A percentile compares a stretch with the other conserved stretches of the same genome.
phyloP scores from a whole-genome alignment of 2,329 filamentous ascomycete species.

The Aspergillus sp. region DNA sequence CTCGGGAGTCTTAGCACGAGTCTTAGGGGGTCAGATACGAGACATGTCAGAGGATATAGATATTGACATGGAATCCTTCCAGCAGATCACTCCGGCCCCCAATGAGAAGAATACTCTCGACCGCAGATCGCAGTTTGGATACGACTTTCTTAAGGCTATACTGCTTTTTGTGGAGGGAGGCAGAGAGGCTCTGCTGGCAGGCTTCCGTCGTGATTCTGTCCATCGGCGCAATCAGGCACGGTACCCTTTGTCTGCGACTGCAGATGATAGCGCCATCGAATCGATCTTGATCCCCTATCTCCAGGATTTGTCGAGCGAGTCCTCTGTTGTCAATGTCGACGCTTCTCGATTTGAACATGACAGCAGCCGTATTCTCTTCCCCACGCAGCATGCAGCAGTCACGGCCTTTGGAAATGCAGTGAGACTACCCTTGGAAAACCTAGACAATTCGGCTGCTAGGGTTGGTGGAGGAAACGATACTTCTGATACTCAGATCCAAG shows the following conservation, averaged over 20 bases:
- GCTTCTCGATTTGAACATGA: conserved; percentile 58
- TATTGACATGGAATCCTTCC: conserved; percentile 44
- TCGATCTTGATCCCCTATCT: conserved; percentile 59
- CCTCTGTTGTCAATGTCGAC: conserved; percentile 55
- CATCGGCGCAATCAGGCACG: conserved; percentile 42
- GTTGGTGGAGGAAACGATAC: conserved; percentile 14
- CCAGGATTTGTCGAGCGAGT: conserved; percentile 49
- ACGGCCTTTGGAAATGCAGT: conserved; percentile 55
- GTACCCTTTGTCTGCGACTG: conserved; percentile 52
- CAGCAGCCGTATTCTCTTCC: conserved; percentile 51
- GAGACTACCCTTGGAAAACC: conserved; percentile 51
- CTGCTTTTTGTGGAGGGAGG: conserved; percentile 62
- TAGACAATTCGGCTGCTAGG: conserved; percentile 40
- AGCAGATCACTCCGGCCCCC: conserved; percentile 48
- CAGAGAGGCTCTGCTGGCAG: conserved; percentile 52
- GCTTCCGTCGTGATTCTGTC: conserved; percentile 50
- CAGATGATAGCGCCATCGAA: conserved; percentile 54
- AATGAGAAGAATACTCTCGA: conserved; percentile 41
- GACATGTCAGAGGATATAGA: conserved; percentile 39
- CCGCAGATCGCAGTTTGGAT: conserved; percentile 54
- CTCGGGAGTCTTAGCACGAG: conserved; percentile 55
- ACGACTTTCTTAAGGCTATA: conserved; percentile 64
- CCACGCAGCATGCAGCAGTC: conserved; percentile 54
- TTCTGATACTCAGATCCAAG: conserved; percentile 25
- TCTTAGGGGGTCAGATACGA: conserved; percentile 53